Conservation (phyloP, 2,329 filamentous ascomycete genomes). For the Talaromyces sp. region DNA sequence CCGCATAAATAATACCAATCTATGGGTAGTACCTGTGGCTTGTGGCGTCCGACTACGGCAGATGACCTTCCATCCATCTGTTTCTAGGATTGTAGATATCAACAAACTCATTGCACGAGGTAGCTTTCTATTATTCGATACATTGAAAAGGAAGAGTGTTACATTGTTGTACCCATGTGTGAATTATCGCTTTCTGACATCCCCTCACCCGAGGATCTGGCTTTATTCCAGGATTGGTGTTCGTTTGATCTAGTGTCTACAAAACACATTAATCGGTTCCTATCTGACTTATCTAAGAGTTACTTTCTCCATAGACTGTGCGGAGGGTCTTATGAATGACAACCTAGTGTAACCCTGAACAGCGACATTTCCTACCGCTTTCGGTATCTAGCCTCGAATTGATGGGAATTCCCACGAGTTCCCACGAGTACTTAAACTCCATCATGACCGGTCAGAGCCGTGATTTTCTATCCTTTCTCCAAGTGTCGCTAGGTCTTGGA, state of each 20-base stretch:
- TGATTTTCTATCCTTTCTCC: not conserved
- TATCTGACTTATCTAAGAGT: not conserved
- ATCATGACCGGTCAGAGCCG: not conserved
- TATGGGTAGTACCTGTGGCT: slow-evolving; percentile 12
- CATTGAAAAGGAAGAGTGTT: not conserved
- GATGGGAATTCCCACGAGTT: not conserved
- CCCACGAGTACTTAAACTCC: not conserved
- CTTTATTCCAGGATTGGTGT: not conserved
- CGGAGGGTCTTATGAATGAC: not conserved
- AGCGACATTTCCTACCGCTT: not conserved
- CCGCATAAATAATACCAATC: not conserved
- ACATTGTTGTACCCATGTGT: not conserved
- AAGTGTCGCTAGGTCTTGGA: not conserved
- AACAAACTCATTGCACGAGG: not conserved
- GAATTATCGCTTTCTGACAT: not conserved
- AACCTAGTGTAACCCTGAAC: not conserved
- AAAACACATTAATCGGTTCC: not conserved
- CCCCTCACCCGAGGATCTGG: not conserved
- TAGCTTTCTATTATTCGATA: not conserved
- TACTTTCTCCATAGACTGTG: not conserved
- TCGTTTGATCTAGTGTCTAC: not conserved
- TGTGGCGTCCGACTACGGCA: slow-evolving; percentile 5
- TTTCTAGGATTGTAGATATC: not conserved
- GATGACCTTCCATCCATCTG: not conserved
- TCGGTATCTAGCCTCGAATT: not conserved